Evolutionary conservation across 164 flowering plant genomes (phyloP).

Genomic region (Brasenia schreberi): DNA sequence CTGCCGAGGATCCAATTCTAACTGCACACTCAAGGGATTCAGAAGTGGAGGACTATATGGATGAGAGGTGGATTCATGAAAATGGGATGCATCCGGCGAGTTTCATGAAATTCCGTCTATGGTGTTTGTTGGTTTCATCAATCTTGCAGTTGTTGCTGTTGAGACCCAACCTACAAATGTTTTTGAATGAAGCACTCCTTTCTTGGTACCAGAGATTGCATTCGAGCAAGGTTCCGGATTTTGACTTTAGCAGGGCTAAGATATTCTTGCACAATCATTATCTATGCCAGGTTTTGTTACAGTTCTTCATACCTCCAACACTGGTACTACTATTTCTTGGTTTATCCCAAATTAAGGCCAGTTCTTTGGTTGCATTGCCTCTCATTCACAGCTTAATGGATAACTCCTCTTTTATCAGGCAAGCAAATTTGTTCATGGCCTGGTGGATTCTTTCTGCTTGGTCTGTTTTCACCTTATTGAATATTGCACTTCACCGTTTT

Average conservation of each 20-base stretch:
- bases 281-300: constrained; percentile 57
- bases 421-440: constrained; percentile 59
- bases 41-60: constrained; percentile 8
- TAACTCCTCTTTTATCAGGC: constrained; percentile 38
- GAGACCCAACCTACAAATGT: constrained; percentile 75
- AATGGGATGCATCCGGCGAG: constrained; percentile 42
- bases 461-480: constrained; percentile 41
- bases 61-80: constrained; percentile 35
- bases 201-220: constrained; percentile 96
- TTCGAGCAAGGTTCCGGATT: constrained; percentile 81
- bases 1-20: background rate
- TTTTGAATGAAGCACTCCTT: constrained; percentile 76
- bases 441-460: constrained; percentile 86
- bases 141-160: constrained; percentile 44
- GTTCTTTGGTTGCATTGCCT: constrained; percentile 19
- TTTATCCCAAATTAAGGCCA: constrained; percentile 44
- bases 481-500: constrained; percentile 45
- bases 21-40: background rate
- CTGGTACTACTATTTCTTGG: constrained; percentile 63
- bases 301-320: constrained; percentile 55
- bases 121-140: constrained; percentile 52
- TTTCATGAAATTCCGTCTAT: constrained; percentile 42
- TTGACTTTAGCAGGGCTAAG: constrained; percentile 90
- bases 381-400: constrained; percentile 26
- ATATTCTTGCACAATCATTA: constrained; percentile 89